phyloP scores from a whole-genome alignment of 1,284 basidiomycete species.

The Trichosporon faecale region DNA sequence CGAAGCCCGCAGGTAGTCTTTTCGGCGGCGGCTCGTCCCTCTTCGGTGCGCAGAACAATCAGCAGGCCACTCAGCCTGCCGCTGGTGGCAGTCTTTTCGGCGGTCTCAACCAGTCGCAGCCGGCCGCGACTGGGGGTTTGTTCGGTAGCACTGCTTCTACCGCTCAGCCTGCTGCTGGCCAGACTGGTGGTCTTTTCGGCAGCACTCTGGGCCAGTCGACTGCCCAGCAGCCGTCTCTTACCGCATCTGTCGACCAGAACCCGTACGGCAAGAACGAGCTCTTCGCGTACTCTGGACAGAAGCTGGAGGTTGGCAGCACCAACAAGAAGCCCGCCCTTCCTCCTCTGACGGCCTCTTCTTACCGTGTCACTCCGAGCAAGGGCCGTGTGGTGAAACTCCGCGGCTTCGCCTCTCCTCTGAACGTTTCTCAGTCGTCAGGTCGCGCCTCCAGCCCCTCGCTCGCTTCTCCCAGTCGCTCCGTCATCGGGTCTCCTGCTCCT shows the following conservation, averaged over 20 bases:
- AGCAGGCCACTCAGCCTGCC: constrained; percentile 23
- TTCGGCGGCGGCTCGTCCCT: constrained; percentile 44
- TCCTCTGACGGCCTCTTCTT: constrained; percentile 52
- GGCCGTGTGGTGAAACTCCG: constrained; percentile 54
- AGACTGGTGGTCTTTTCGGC: constrained; percentile 31
- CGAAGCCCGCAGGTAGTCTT: constrained; percentile 22
- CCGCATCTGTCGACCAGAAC: constrained; percentile 78
- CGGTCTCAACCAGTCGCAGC: constrained; percentile 20
- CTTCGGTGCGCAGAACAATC: constrained; percentile 55
- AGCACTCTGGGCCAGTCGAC: constrained; percentile 42
- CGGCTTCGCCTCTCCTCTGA: constrained; percentile 54
- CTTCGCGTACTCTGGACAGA: constrained; percentile 52
- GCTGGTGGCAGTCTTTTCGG: constrained; percentile 24
- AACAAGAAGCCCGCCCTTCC: constrained; percentile 54
- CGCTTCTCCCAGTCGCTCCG: constrained; percentile 29
- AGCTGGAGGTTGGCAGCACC: constrained; percentile 44
- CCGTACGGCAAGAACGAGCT: constrained; percentile 77
- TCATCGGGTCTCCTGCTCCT: constrained; percentile 37
- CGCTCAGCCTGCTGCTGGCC: constrained; percentile 26
- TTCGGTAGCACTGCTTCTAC: constrained; percentile 32
- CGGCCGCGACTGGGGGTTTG: constrained; percentile 26
- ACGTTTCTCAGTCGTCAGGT: constrained; percentile 26
- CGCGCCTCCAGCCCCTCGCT: constrained; percentile 42
- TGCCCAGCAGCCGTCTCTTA: constrained; percentile 56
- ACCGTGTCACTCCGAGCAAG: constrained; percentile 49